A percentile compares a stretch with the other conserved stretches of the same genome.
These are phyloP conservation scores for Hymenochaete sp. DNA, from an alignment of 1,284 basidiomycete species.

Conservation along the genomic window DNA sequence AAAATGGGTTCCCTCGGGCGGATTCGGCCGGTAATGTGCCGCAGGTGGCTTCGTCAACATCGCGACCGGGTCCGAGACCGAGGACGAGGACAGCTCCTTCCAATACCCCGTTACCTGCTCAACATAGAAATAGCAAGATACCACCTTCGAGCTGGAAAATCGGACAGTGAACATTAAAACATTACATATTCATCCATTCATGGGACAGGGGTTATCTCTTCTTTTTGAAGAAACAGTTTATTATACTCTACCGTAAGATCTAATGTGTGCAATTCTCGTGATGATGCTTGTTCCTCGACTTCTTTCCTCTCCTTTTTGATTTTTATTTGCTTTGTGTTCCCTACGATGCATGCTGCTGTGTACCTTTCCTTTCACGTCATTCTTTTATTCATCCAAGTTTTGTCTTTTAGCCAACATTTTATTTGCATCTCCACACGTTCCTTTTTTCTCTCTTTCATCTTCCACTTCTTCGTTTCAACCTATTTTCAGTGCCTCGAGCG, in stretches of 20 bases:
- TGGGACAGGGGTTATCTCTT: not conserved
- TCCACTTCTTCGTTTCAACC: not conserved
- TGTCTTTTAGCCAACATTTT: not conserved
- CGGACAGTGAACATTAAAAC: slow-evolving; percentile 5
- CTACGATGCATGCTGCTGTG: slow-evolving; percentile 1
- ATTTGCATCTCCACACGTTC: not conserved
- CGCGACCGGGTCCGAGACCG: slow-evolving; percentile 27
- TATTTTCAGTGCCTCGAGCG: no score
- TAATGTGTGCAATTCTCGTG: not conserved
- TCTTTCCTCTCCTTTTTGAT: not conserved
- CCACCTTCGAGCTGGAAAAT: slow-evolving; percentile 51
- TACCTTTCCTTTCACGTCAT: slow-evolving; percentile 1
- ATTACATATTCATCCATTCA: not conserved
- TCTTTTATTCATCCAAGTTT: not conserved
- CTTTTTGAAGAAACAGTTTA: not conserved
- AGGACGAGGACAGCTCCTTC: slow-evolving; percentile 52
- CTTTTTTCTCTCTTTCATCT: not conserved
- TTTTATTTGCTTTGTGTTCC: not conserved
- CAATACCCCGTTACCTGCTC: slow-evolving; percentile 23
- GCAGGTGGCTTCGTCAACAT: not conserved
- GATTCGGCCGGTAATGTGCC: slow-evolving; percentile 12
- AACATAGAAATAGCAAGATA: slow-evolving; percentile 16
- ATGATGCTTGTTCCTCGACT: slow-evolving; percentile 8
- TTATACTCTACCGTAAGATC: not conserved
- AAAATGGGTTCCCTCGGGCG: slow-evolving; percentile 11